A percentile compares a stretch with the other conserved stretches of the same genome.
phyloP scores from a whole-genome alignment of 805 yeast genomes.

The Ogataea wickerhamii region DNA sequence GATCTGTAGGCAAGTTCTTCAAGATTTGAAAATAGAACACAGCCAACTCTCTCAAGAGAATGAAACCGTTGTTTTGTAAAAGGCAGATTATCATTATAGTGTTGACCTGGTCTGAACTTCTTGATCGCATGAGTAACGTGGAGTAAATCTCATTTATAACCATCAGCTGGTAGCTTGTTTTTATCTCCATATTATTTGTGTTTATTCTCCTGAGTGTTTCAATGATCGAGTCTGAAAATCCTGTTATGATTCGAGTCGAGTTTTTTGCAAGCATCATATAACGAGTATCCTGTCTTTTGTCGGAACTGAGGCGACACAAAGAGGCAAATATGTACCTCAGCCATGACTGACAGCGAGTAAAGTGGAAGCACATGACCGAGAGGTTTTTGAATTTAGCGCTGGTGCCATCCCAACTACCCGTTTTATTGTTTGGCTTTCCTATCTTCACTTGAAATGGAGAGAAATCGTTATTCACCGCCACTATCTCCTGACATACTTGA shows the following conservation, averaged over 20 bases:
- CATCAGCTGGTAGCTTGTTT: conserved; percentile 24
- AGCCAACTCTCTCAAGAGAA: conserved; percentile 29
- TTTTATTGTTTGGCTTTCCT: conserved; percentile 38
- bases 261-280: conserved; percentile 26
- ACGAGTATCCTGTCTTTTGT: conserved; percentile 43
- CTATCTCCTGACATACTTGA: conserved; percentile 40
- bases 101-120: conserved; percentile 30
- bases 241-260: conserved; percentile 24
- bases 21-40: conserved; percentile 22
- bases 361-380: conserved; percentile 49
- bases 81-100: conserved; percentile 45
- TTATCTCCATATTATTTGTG: conserved; percentile 21
- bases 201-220: conserved; percentile 14
- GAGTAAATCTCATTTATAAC: conserved; percentile 27
- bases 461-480: conserved; percentile 30
- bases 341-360: conserved; percentile 45
- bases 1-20: conserved; percentile 17
- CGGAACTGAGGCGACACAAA: conserved; percentile 27
- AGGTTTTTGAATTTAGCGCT: conserved; percentile 63
- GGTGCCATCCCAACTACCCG: conserved; percentile 39
- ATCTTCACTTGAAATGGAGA: conserved; percentile 43
- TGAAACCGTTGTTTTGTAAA: conserved; percentile 49
- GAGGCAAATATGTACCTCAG: conserved; percentile 31
- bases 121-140: conserved; percentile 20
- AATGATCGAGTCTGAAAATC: conserved; percentile 22